Base-by-base conservation (phyloP, 2,329 filamentous ascomycete genomes). In the Aspergillus quadricinctus region DNA sequence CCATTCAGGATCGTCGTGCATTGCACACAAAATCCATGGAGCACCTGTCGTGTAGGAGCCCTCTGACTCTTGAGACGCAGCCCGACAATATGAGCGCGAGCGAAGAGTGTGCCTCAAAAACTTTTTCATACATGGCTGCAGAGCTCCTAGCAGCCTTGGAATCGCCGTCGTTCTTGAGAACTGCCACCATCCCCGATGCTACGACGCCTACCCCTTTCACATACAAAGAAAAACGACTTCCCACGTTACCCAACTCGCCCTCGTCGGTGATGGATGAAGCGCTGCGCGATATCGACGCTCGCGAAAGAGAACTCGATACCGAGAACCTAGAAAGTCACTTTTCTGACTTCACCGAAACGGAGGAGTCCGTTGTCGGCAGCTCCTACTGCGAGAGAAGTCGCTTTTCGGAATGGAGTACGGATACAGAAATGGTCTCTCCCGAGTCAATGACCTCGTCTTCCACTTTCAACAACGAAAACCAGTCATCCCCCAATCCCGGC, bases 201-300 rank as follows among this genome's bases (percentile, higher is more conserved):
- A 58, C 58, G 14, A 70, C 69, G 1, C 67, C 65, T 29, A 68
- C 64, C 4, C 64, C 67, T 8, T 55, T 67, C 1, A 64, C 70
- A 54, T 59, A 68, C 19, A 63, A 63, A 31, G 66, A 73, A 19
- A 78, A 79, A 57, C 65, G 76, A 43, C 67, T 79, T 23, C 77
- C 77, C 5, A 77, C 76, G 7, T 66, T 78, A 21, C 77, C 77
- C 8, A 78, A 78, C 58, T 75, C 75, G 4, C 77, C 76, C 28
- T 78, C 76, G 0, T 78, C 76, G 1, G 75, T 76, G 37, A 71
- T 76, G 68, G 73, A 77, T 23, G 72, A 75, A 55, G 73, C 71
- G 8, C 62, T 75, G 17, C 67, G 66, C 17, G 69, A 70, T 19
- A 66, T 75, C 28, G 70, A 75, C 28, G 67, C 66, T 19, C 62